Evolutionary conservation across 441 rosid species (phyloP), one percentile per base, ranked within the genome.

Genomic region (Syzygium syzygioides): DNA sequence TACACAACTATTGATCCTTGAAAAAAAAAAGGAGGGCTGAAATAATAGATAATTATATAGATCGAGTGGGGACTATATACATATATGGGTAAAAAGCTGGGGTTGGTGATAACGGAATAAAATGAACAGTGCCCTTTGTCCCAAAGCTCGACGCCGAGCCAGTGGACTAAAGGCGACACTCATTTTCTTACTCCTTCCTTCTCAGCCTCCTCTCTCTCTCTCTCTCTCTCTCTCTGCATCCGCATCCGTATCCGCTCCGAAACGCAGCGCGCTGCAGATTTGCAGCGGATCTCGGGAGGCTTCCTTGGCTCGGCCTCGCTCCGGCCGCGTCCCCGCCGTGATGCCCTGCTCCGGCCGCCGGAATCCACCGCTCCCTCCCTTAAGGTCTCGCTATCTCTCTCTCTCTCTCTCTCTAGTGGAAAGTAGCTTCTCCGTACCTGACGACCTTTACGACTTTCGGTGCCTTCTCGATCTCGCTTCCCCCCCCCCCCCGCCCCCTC

Each of bases 111-210:
- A 10, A 68, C 1, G 5, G 48, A 68, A 68, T 68, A 68, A 68
- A 34, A 62, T 14, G 30, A 9, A 15, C 7, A 37, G 14, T 12
- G 83, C 52, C 80, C 13, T 83, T 83, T 64, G 8, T 41, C 85
- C 90, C 92, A 87, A 85, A 88, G 91, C 92, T 94, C 93, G 91
- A 91, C 89, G 45, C 91, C 52, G 66, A 83, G 90, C 92, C 94
- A 93, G 94, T 93, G 93, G 60, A 83, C 85, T 12, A 83, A 86
- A 56, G 14, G 37, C 59, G 71, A 79, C 86, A 3, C 83, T 41
- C 52, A 4, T 30, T n/a, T n/a, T 30, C 20, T 11, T 37, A 13
- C n/a, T 54, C 28, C 41, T 11, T 37, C 14, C n/a, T 54, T 30
- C 50, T 4, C 66, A 4, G 17, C 34, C 19, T 15, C 53, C 56